These are phyloP conservation scores for Cladosporium sp. DNA, from an alignment of 2,329 filamentous ascomycete genomes.

Conservation along the genomic window DNA sequence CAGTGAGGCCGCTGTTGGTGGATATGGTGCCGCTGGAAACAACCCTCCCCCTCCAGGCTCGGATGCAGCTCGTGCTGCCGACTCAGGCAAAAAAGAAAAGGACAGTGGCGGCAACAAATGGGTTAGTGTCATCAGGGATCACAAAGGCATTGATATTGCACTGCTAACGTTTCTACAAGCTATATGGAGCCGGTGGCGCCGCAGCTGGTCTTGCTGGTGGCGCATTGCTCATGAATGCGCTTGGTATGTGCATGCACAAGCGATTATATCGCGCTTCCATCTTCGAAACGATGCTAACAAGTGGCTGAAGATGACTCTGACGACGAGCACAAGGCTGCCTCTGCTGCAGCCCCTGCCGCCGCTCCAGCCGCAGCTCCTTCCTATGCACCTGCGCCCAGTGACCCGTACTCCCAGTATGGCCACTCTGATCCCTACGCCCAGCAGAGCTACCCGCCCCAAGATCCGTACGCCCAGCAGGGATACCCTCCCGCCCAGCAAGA, in stretches of 20 bases:
- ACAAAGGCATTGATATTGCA: no score
- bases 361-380: constrained; percentile 1
- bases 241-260: constrained; percentile 44
- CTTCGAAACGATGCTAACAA: constrained; percentile 14
- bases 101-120: constrained; percentile 12
- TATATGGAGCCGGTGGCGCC: constrained; percentile 56
- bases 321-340: constrained; percentile 26
- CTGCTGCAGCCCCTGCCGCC: constrained; percentile 14
- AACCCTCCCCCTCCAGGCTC: constrained; percentile 14
- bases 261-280: no score
- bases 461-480: neutral
- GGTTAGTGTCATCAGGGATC: neutral
- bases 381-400: neutral
- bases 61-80: constrained; percentile 9
- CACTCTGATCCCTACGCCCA: neutral
- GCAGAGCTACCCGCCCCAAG: neutral
- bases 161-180: constrained; percentile 14
- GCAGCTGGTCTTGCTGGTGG: constrained; percentile 55
- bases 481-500: constrained; percentile 3
- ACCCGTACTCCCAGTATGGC: neutral
- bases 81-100: constrained; percentile 1
- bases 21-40: constrained; percentile 25
- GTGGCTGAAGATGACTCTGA: constrained; percentile 31
- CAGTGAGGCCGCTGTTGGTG: constrained; percentile 18
- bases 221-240: constrained; percentile 52